Base-by-base conservation (phyloP, 805 yeast species). In the Starmerella riodocensis region DNA sequence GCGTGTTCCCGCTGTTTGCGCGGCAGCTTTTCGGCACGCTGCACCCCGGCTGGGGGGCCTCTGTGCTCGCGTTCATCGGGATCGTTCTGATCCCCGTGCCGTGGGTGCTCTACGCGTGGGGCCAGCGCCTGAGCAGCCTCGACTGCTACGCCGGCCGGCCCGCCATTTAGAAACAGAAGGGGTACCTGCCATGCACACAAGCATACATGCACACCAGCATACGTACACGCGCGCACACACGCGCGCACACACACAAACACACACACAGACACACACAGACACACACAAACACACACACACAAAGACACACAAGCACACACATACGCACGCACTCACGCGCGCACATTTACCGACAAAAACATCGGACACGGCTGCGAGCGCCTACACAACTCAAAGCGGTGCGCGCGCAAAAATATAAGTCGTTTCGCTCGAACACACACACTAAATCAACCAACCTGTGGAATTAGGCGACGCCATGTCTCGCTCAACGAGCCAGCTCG, bases 1-100 rank as follows among this genome's bases (percentile, higher is more conserved):
- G 73, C 45, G 70, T 67, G 2, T 75, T 75, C 62, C 80, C 81
- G 29, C 62, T 79, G 37, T 77, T 79, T 55, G 78, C 80, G 5
- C 53, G 63, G 28, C 70, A 71, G 25, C 66, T 79, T 71, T 79
- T 68, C 53, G 58, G 62, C 39, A 67, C 48, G 6, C 44, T 59
- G 27, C 55, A 54, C 12, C 72, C 70, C 14, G 78, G 64, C 3
- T 74, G 77, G 77, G 79, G 77, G 2, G 58, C 69, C 2, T 62
- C 70, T 5, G 45, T 72, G 11, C 52, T 71, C 32, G 76, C 69
- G 0, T 69, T 70, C 46, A 48, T 71, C 27, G 51, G 65, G 3
- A 32, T 67, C 22, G 68, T 53, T 0, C 54, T 74, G 60, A 59
- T 69, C 20, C 51, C 59, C 2, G 67, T 73, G 29, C 79, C 80